Evolutionary conservation across 495 filamentous ascomycete genomes (phyloP).

Genomic region (Tuber aestivum): DNA sequence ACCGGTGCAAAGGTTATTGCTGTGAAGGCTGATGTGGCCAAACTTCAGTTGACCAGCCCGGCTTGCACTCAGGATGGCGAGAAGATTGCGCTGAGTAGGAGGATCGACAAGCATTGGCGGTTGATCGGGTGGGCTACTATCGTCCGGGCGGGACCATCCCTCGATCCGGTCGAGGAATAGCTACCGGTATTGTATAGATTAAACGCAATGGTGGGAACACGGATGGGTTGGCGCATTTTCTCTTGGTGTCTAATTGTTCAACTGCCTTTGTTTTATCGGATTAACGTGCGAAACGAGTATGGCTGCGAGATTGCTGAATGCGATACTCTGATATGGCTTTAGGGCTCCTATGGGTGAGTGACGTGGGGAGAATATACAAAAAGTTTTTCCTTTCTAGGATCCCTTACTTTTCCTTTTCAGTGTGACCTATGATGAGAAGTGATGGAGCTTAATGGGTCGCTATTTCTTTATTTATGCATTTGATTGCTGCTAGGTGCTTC

Average conservation of each 20-base stretch:
- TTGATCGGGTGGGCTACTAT: constrained; percentile 97
- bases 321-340: neutral
- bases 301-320: neutral
- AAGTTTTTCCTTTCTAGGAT: neutral
- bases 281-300: neutral
- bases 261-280: neutral
- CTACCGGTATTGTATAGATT: neutral
- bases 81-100: constrained; percentile 91
- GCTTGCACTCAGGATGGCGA: constrained; percentile 91
- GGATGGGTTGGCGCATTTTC: neutral
- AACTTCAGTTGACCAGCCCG: constrained; percentile 77
- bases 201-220: neutral
- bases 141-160: constrained; percentile 45
- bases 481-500: neutral
- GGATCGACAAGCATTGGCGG: constrained; percentile 99
- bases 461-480: neutral
- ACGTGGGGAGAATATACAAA: constrained; percentile 4
- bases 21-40: constrained; percentile 95
- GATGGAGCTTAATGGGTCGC: neutral
- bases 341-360: neutral
- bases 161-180: constrained; percentile 36
- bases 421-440: neutral
- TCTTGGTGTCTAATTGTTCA: neutral
- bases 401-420: neutral
- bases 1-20: constrained; percentile 91